Conservation (phyloP, 176 grass and related monocot species). For the Areca catechu region DNA sequence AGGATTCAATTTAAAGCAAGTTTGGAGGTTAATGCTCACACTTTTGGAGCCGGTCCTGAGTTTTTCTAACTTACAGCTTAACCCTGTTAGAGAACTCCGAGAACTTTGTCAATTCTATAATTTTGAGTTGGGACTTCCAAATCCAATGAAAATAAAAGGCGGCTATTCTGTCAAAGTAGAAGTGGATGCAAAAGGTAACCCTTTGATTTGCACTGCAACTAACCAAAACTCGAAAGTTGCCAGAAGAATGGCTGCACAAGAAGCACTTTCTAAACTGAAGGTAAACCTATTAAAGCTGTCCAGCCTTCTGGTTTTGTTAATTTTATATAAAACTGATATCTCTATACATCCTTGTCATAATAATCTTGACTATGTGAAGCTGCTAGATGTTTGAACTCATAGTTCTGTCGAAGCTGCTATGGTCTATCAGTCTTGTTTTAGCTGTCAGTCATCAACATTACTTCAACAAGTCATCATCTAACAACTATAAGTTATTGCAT, state of each 20-base stretch:
- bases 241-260: slow-evolving; percentile 70
- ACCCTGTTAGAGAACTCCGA: slow-evolving; percentile 65
- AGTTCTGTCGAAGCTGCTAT: no score
- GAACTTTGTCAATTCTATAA: slow-evolving; percentile 64
- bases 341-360: no score
- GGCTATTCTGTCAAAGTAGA: slow-evolving; percentile 59
- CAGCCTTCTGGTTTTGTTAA: no score
- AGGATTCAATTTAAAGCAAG: slow-evolving; percentile 52
- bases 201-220: slow-evolving; percentile 41
- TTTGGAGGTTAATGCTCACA: slow-evolving; percentile 74
- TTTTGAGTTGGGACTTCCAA: slow-evolving; percentile 52
- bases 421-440: no score
- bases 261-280: slow-evolving; percentile 74
- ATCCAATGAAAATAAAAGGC: slow-evolving; percentile 27
- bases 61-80: slow-evolving; percentile 63
- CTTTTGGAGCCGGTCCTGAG: slow-evolving; percentile 52
- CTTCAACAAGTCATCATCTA: no score
- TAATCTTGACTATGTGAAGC: no score
- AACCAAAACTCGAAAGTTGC: slow-evolving; percentile 70
- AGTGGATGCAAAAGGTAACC: slow-evolving; percentile 36
- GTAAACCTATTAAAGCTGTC: slow-evolving; percentile 16
- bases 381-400: no score
- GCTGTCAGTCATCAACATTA: no score
- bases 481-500: no score
- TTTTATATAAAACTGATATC: no score